These are phyloP conservation scores for Globisporangium yorkense DNA, from an alignment of 352 stramenopile species.

Conservation along the genomic window DNA sequence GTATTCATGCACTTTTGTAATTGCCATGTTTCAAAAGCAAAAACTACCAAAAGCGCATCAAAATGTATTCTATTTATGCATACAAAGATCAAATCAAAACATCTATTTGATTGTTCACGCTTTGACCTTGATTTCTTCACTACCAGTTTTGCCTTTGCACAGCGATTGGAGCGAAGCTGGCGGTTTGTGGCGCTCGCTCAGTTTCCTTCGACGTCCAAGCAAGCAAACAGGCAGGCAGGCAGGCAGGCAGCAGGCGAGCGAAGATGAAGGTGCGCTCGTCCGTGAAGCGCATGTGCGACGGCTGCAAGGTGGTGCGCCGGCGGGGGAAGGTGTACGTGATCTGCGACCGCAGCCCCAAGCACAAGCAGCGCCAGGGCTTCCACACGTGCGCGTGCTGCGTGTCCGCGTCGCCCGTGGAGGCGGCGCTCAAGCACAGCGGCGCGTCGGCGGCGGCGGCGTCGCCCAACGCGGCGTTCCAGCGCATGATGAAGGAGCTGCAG, in stretches of 20 bases:
- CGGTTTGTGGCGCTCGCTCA: constrained; percentile 4
- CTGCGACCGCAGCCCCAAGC: constrained; percentile 88
- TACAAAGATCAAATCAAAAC: background rate
- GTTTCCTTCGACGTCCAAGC: background rate
- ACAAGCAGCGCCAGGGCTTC: constrained; percentile 93
- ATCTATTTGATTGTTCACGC: background rate
- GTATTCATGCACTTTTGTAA: background rate
- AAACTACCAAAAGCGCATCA: background rate
- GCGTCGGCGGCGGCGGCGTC: constrained; percentile 39
- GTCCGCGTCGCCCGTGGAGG: constrained; percentile 16
- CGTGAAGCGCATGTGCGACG: constrained; percentile 89
- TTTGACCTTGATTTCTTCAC: background rate
- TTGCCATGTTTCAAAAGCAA: background rate
- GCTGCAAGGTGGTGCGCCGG: constrained; percentile 88
- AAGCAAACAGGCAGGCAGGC: constrained; percentile 13
- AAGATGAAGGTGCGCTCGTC: constrained; percentile 90
- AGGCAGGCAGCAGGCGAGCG: constrained; percentile 6
- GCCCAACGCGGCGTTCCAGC: constrained; percentile 89
- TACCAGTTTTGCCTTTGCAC: background rate
- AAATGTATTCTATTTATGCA: background rate
- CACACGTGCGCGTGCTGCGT: constrained; percentile 58
- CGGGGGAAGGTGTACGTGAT: constrained; percentile 87
- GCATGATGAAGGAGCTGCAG: constrained; percentile 92
- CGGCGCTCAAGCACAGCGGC: constrained; percentile 14
- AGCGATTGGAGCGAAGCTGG: background rate